Conservation (phyloP, 805 yeast species). For the Debaryomyces prosopidis region DNA sequence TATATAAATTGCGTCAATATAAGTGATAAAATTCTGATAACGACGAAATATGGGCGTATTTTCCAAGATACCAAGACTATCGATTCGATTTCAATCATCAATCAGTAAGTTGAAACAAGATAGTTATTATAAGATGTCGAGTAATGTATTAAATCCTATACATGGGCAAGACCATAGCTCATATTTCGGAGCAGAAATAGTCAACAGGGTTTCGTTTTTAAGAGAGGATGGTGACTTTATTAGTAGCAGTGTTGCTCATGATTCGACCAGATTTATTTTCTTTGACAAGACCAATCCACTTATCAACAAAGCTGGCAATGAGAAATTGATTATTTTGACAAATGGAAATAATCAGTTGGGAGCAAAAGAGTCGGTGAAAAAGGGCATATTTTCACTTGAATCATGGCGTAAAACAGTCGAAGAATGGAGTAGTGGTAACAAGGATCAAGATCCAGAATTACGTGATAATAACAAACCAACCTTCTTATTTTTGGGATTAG, state of each 20-base stretch:
- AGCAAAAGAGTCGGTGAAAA: conserved; percentile 13
- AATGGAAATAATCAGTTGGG: conserved; percentile 35
- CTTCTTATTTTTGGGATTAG: conserved; percentile 45
- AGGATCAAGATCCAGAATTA: conserved; percentile 39
- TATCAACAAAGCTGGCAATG: conserved; percentile 27
- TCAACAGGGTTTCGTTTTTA: conserved; percentile 66
- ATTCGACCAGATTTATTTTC: conserved; percentile 52
- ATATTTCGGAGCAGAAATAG: conserved; percentile 50
- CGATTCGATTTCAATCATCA: neutral
- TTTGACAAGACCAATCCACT: conserved; percentile 32
- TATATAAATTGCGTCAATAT: neutral
- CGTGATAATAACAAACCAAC: conserved; percentile 37
- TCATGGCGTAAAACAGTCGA: conserved; percentile 15
- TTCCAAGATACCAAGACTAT: neutral
- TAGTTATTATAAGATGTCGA: conserved; percentile 13
- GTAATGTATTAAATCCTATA: conserved; percentile 9
- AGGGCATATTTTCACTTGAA: conserved; percentile 20
- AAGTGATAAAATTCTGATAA: too few species aligned
- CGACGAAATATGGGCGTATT: neutral
- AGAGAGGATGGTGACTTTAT: conserved; percentile 58
- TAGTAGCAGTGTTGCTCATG: conserved; percentile 41
- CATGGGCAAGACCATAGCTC: conserved; percentile 20
- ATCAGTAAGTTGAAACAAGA: neutral
- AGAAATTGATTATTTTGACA: conserved; percentile 34
- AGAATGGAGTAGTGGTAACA: conserved; percentile 33